Evolutionary conservation across 176 grass and related monocot species (phyloP).

Genomic region (Eragrostis nindensis): DNA sequence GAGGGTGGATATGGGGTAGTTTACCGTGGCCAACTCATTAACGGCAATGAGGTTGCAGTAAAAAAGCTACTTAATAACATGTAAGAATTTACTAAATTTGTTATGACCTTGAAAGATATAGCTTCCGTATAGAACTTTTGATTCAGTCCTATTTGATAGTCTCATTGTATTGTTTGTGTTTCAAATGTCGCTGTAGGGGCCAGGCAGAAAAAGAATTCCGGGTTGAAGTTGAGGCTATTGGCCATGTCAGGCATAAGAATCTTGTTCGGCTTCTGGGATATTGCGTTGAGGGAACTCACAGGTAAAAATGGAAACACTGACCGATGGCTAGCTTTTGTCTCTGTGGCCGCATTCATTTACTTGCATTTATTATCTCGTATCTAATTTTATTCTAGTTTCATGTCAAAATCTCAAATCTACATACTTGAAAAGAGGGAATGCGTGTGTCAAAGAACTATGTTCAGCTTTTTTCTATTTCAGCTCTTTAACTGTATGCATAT

Average conservation of each 20-base stretch:
- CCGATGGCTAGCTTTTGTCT: neutral
- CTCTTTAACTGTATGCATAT: neutral
- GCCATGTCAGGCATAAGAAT: slow-evolving; percentile 38
- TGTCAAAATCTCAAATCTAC: neutral
- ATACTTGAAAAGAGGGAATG: neutral
- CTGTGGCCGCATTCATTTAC: neutral
- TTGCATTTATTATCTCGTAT: neutral
- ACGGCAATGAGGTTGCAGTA: slow-evolving; percentile 49
- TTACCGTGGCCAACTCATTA: slow-evolving; percentile 39
- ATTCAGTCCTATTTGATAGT: no score
- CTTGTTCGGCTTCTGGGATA: slow-evolving; percentile 32
- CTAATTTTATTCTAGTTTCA: no score
- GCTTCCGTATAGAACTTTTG: neutral
- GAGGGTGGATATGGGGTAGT: slow-evolving; percentile 38
- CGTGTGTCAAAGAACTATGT: neutral
- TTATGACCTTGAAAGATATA: neutral
- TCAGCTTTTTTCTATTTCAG: neutral
- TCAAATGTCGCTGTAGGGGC: slow-evolving; percentile 18
- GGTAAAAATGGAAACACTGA: slow-evolving; percentile 37
- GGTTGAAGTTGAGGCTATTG: slow-evolving; percentile 41
- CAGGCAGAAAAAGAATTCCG: slow-evolving; percentile 72
- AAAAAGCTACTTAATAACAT: slow-evolving; percentile 45
- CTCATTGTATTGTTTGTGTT: neutral
- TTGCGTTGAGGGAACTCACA: slow-evolving; percentile 53
- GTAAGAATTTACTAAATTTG: slow-evolving; percentile 17